Conservation (phyloP, 1,139 yeast genomes). For the Ashbya aceris region DNA sequence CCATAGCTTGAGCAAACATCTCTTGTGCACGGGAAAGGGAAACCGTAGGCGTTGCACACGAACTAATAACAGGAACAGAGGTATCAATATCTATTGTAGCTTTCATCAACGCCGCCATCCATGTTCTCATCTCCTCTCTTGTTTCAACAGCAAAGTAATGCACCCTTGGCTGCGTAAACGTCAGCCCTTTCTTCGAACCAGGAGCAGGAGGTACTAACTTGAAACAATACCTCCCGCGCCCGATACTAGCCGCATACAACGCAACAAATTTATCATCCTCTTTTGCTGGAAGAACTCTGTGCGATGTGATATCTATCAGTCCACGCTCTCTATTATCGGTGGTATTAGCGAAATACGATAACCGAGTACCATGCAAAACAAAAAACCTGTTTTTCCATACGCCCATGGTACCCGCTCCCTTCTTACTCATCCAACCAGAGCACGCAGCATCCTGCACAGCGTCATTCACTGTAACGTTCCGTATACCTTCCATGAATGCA, state of each 20-base stretch:
- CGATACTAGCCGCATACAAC: conserved; percentile 84
- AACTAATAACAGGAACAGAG: conserved; percentile 83
- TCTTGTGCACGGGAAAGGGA: conserved; percentile 81
- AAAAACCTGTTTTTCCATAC: conserved; percentile 90
- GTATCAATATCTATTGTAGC: conserved; percentile 96
- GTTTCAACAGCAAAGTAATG: conserved; percentile 95
- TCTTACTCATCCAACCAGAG: conserved; percentile 94
- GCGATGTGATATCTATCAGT: conserved; percentile 89
- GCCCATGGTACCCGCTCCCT: conserved; percentile 75
- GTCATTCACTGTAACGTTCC: conserved; percentile 64
- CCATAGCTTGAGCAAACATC: conserved; percentile 70
- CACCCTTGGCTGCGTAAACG: conserved; percentile 92
- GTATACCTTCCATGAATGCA: conserved; percentile 89
- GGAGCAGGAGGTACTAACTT: conserved; percentile 96
- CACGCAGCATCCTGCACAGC: conserved; percentile 67
- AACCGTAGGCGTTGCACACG: conserved; percentile 91
- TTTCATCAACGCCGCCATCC: conserved; percentile 93
- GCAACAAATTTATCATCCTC: conserved; percentile 75
- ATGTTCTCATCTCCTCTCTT: conserved; percentile 81
- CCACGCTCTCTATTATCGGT: conserved; percentile 84
- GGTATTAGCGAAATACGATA: conserved; percentile 77
- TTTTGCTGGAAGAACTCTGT: conserved; percentile 70
- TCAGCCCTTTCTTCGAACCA: conserved; percentile 87
- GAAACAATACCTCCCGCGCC: conserved; percentile 86
- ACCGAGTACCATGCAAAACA: conserved; percentile 82